Conservation (phyloP, 495 filamentous ascomycete genomes). For the Hyaloscypha hepaticicola region DNA sequence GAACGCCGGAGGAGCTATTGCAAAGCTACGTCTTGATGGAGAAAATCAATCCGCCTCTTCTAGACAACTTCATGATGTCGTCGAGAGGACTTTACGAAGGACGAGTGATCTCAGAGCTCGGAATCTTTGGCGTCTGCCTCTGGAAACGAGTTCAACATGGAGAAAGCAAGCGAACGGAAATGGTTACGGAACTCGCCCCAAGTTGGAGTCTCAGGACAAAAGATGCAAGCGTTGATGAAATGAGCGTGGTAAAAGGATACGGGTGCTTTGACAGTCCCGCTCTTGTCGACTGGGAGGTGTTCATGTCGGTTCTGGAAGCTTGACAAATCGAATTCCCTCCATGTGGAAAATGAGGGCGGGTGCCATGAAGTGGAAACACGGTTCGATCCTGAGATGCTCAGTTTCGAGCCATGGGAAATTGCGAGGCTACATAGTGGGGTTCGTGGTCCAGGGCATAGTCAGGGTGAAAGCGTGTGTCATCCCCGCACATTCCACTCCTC, state of each 20-base stretch:
- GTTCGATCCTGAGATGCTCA: background rate
- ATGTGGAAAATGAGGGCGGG: too few relatives aligned
- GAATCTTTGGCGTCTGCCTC: conserved; percentile 83
- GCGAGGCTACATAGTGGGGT: background rate
- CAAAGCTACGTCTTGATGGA: conserved; percentile 90
- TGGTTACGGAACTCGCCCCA: conserved; percentile 28
- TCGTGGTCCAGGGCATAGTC: background rate
- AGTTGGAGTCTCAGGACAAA: conserved; percentile 89
- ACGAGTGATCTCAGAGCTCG: conserved; percentile 85
- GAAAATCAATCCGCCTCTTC: conserved; percentile 80
- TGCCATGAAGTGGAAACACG: background rate
- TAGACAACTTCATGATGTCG: conserved; percentile 73
- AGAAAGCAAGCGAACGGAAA: conserved; percentile 65
- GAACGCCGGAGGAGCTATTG: conserved; percentile 66
- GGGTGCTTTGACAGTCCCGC: conserved; percentile 80
- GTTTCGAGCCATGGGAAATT: background rate
- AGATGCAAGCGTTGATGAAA: conserved; percentile 85
- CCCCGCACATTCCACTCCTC: background rate
- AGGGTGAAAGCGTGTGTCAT: background rate
- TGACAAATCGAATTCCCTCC: background rate
- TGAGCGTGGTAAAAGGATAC: conserved; percentile 91
- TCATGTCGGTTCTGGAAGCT: background rate
- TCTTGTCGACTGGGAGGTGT: conserved; percentile 12
- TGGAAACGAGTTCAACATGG: conserved; percentile 66
- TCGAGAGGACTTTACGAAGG: conserved; percentile 75